Evolutionary conservation across 306 rosid genomes (phyloP).

Genomic region (Comarum palustre): DNA sequence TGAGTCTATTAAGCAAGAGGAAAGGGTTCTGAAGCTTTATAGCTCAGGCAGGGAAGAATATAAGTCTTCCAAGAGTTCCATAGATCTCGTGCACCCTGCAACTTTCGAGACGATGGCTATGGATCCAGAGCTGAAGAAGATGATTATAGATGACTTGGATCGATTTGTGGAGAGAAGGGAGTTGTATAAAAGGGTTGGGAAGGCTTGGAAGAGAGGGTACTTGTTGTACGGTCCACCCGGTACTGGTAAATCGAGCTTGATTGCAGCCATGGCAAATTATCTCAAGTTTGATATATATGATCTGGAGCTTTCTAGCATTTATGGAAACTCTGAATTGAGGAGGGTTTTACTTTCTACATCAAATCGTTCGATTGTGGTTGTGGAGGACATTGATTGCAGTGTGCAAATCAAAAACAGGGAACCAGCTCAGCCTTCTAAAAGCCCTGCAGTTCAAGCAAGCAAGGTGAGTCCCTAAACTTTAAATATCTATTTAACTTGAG

Average conservation of each 20-base stretch:
- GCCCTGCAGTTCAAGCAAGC: neutral
- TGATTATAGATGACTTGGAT: conserved; percentile 30
- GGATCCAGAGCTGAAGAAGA: conserved; percentile 31
- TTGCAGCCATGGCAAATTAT: conserved; percentile 53
- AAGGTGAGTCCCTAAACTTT: neutral
- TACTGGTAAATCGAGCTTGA: conserved; percentile 39
- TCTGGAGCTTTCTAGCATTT: conserved; percentile 30
- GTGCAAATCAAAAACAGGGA: conserved; percentile 8
- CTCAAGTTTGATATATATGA: conserved; percentile 42
- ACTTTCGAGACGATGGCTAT: conserved; percentile 30
- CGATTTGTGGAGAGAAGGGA: conserved; percentile 34
- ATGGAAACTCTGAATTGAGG: conserved; percentile 23
- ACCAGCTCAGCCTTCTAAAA: neutral
- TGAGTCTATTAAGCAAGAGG: conserved; percentile 4
- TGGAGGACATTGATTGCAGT: conserved; percentile 40
- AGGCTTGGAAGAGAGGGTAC: conserved; percentile 50
- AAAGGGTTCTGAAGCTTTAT: conserved; percentile 27
- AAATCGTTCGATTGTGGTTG: conserved; percentile 40
- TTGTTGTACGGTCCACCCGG: conserved; percentile 41
- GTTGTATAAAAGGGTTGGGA: conserved; percentile 39
- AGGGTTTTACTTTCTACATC: conserved; percentile 24
- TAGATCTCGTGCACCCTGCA: conserved; percentile 38
- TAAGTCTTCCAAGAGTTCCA: conserved; percentile 22
- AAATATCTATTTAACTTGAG: neutral
- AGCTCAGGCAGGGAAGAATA: neutral